phyloP scores from a whole-genome alignment of 2,329 filamentous ascomycete species.

The Fusarium buxicola region DNA sequence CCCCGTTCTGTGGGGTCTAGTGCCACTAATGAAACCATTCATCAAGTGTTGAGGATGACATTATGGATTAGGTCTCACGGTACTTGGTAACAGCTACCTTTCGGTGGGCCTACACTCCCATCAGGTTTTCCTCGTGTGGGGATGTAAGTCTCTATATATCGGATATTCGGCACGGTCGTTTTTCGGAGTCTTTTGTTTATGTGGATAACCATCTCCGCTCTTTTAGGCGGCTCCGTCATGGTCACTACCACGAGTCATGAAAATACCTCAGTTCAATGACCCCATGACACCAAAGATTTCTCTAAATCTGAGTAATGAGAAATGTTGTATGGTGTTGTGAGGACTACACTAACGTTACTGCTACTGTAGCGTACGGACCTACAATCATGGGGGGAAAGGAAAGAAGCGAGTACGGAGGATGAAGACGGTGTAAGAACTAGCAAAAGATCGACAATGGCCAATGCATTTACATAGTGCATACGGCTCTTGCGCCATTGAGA shows the following conservation, averaged over 20 bases:
- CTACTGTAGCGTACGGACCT: no score
- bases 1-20: conserved; percentile 30
- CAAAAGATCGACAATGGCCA: no score
- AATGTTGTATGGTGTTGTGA: neutral
- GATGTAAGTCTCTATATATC: conserved; percentile 5
- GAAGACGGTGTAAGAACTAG: no score
- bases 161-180: conserved; percentile 38
- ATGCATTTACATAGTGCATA: no score
- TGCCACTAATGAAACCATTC: conserved; percentile 2
- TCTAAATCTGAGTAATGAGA: neutral
- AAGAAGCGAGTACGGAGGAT: no score
- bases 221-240: conserved; percentile 13
- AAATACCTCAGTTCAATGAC: conserved; percentile 9
- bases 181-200: conserved; percentile 22
- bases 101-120: neutral
- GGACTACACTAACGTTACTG: neutral
- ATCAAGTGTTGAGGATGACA: neutral
- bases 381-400: no score
- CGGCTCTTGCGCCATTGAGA: no score
- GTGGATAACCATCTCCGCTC: conserved; percentile 10
- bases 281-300: neutral
- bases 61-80: neutral
- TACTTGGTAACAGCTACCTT: neutral
- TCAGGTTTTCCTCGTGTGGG: neutral
- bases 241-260: conserved; percentile 25